Base-by-base conservation (phyloP, 139 green algal genomes). In the Marvania coccoides region DNA sequence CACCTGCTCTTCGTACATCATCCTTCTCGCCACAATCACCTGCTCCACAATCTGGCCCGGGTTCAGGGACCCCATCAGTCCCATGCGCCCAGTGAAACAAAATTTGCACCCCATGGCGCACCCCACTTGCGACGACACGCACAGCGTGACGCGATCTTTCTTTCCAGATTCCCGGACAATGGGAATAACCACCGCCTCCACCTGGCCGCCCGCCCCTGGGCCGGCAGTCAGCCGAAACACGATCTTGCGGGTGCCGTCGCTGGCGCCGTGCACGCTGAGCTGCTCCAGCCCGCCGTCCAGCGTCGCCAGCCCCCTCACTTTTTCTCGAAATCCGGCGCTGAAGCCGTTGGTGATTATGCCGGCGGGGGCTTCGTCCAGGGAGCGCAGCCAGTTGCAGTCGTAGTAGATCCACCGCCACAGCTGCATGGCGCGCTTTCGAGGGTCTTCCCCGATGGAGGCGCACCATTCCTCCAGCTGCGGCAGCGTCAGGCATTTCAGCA, bases 381-480 rank as follows among this genome's bases (percentile, higher is more conserved):
- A 33, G 14, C 54, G 24, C 54, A 71, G 70, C 74, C 80, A 93
- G 19, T 46, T 26, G 38, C 70, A 47, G 36, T 93, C 81, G 4
- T 77, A 77, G 70, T 94, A 95, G 81, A 95, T 81, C 82, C 83
- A 94, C 0, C 83, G 73, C 87, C 89, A 95, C 9, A 95, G 58
- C 73, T 94, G 88, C 54, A 82, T 57, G 2, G 82, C 88, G 1
- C 87, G 77, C 23, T 78, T 72, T 8, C 57, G 63, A 0, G 62
- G 29, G 51, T 80, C 67, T 42, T 87, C 78, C 81, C 86, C 87
- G 15, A 86, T 71, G 7, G 58, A 54, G 0, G 51, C 45, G 39
- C 78, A 88, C 88, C 88, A 95, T 12, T 65, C 57, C 51, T 87
- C 73, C 36, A 95, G 67, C 76, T 95, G 65, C 10, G 54, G 33